Conservation (phyloP, 169 alveolate species). For the Eimeria necatrix region DNA sequence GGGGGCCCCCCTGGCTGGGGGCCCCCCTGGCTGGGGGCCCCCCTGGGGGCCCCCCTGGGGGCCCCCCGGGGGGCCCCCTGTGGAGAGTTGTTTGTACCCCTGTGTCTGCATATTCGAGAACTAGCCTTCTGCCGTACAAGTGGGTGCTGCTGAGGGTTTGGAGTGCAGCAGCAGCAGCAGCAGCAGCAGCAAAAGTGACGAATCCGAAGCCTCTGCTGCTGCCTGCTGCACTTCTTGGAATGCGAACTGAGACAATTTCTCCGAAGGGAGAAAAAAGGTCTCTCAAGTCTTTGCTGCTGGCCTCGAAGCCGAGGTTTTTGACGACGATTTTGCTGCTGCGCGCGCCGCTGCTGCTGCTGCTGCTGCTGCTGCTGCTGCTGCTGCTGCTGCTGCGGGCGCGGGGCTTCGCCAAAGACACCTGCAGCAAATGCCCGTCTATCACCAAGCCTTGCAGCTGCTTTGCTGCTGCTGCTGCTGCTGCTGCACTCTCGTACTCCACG, state of each 20-base stretch:
- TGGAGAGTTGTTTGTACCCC: neutral
- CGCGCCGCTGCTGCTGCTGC: too few relatives aligned
- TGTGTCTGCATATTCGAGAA: constrained; percentile 90
- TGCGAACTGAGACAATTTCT: constrained; percentile 89
- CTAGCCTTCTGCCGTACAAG: constrained; percentile 95
- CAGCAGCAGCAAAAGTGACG: constrained; percentile 93
- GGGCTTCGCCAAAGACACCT: constrained; percentile 82
- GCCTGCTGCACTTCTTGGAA: constrained; percentile 94
- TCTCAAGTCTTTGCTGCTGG: constrained; percentile 93
- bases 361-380: neutral
- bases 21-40: too few relatives aligned
- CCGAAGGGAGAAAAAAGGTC: constrained; percentile 95
- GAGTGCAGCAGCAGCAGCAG: constrained; percentile 94
- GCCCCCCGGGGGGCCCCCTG: neutral
- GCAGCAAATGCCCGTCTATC: constrained; percentile 87
- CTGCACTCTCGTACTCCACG: constrained; percentile 91
- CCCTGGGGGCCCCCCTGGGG: too few relatives aligned
- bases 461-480: constrained; percentile 81
- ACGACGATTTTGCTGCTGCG: constrained; percentile 89
- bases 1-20: too few relatives aligned
- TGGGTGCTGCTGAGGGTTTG: constrained; percentile 94
- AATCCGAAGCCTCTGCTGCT: constrained; percentile 95
- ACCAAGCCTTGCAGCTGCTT: constrained; percentile 85
- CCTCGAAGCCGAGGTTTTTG: constrained; percentile 97
- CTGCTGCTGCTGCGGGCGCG: neutral